Evolutionary conservation across 1,284 basidiomycete genomes (phyloP).

Genomic region (Apiotrichum veenhuisii): DNA sequence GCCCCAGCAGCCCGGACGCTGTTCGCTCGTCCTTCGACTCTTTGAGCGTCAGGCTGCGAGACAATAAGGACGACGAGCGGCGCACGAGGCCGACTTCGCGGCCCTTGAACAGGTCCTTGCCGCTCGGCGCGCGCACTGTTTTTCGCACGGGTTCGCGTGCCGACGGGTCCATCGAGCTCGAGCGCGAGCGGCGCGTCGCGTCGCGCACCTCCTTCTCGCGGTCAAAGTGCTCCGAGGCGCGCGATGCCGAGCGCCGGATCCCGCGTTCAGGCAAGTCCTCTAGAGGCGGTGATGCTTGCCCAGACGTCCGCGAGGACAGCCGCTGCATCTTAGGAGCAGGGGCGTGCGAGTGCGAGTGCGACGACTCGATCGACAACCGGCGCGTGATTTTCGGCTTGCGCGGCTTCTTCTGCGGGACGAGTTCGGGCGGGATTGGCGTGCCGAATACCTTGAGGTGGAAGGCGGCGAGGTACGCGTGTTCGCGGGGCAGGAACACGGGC

Average conservation of each 20-base stretch:
- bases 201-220: not conserved
- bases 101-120: slow-evolving; percentile 34
- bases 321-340: not conserved
- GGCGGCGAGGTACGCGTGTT: slow-evolving; percentile 24
- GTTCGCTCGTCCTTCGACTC: not conserved
- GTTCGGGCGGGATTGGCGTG: slow-evolving; percentile 25
- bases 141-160: not conserved
- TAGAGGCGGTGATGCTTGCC: not conserved
- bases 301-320: not conserved
- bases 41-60: not conserved
- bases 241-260: not conserved
- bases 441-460: slow-evolving; percentile 44
- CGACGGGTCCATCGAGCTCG: not conserved
- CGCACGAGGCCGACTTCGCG: slow-evolving; percentile 12
- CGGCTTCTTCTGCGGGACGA: slow-evolving; percentile 32
- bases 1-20: slow-evolving; percentile 24
- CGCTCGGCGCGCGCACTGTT: slow-evolving; percentile 30
- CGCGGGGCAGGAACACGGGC: slow-evolving; percentile 24
- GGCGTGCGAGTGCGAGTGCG: not conserved
- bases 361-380: slow-evolving; percentile 12
- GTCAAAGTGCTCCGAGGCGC: not conserved
- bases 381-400: slow-evolving; percentile 38
- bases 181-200: slow-evolving; percentile 2
- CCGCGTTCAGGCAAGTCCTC: not conserved
- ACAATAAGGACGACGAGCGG: slow-evolving; percentile 15